Base-by-base conservation (phyloP, 805 yeast species). In the Candida takata region DNA sequence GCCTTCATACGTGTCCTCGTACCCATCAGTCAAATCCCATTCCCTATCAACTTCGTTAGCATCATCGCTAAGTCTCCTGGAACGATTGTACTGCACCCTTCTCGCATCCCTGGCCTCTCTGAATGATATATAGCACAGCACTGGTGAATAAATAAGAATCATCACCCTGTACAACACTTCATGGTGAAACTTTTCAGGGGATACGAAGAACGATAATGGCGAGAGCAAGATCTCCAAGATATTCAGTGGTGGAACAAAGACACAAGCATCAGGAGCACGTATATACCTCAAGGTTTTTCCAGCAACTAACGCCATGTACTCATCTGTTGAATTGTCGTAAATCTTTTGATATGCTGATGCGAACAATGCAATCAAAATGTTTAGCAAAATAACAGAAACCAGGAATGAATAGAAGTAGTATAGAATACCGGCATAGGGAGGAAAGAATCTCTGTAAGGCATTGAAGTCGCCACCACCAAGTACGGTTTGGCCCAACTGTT, bases 1-100 rank as follows among this genome's bases (percentile, higher is more conserved):
- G 5, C 56, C 58, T n/a, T 53, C 57, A 16, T 47, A 54, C 13
- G 49, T 44, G 29, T 62, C 69, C 23, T 61, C 58, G 37, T 61
- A 84, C 0, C 95, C 95, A 57, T 84, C 95, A 7, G 80, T 72
- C 46, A 85, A 64, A 44, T 82, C 85, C 95, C 95, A 85, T 49
- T 80, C 88, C 7, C 79, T 70, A 49, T 85, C 84, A 15, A 64
- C 48, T 51, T 82, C 90, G 53, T 83, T 84, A 15, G 86, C 84
- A 57, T 85, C 95, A 54, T 85, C 95, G 1, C 82, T 64, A 14
- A 74, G 57, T 2, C 76, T 73, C 44, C 67, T 70, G 37, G 69
- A 60, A 43, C 95, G 65, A 57, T 85, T 85, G 57, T 81, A 84
- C 35, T 67, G 69, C 15, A 85, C 77, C 48, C 92, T 64, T 47